Percentiles rank a stretch among this genome's conserved stretches.
Evolutionary conservation across 805 yeast genomes (phyloP).

Genomic region (Kuraishia molischiana): DNA sequence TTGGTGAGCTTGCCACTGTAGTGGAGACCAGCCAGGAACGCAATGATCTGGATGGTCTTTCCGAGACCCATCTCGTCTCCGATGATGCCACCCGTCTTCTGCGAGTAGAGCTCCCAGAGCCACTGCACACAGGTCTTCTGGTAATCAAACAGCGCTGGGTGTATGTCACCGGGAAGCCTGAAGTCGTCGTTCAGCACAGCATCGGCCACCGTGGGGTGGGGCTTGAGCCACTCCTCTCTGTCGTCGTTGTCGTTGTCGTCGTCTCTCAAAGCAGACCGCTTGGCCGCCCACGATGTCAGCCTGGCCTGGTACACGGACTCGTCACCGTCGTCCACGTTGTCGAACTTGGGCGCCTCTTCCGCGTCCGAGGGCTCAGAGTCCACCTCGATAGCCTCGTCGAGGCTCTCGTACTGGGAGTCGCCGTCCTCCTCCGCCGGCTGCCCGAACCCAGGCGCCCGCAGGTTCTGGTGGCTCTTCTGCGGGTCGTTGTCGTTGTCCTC

Average conservation of each 20-base stretch:
- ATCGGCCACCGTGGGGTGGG: constrained; percentile 73
- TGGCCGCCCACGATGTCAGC: constrained; percentile 46
- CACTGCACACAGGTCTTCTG: constrained; percentile 96
- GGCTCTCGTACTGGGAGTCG: constrained; percentile 8
- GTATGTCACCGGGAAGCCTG: constrained; percentile 83
- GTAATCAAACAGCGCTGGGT: constrained; percentile 79
- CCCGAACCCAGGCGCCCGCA: constrained; percentile 41
- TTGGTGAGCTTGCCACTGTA: constrained; percentile 64
- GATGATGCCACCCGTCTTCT: constrained; percentile 86
- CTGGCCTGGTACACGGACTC: constrained; percentile 54
- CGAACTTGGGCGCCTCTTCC: constrained; percentile 7
- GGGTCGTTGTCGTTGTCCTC: constrained; percentile 20
- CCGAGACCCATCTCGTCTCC: constrained; percentile 99
- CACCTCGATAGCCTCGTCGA: constrained; percentile 4
- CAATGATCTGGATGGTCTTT: constrained; percentile 85
- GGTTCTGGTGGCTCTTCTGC: constrained; percentile 27
- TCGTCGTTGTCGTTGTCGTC: constrained; percentile 16
- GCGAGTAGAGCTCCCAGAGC: constrained; percentile 90
- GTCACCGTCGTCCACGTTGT: constrained; percentile 74
- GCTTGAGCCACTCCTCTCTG: constrained; percentile 54
- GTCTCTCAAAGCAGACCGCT: constrained; percentile 36
- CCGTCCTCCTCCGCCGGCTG: constrained; percentile 4
- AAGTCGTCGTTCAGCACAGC: constrained; percentile 64
- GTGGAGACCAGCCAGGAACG: constrained; percentile 86
- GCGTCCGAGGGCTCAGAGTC: constrained; percentile 5